Evolutionary conservation across 495 filamentous ascomycete genomes (phyloP), one percentile per base, ranked within the genome.

Genomic region (Podospora anserina): DNA sequence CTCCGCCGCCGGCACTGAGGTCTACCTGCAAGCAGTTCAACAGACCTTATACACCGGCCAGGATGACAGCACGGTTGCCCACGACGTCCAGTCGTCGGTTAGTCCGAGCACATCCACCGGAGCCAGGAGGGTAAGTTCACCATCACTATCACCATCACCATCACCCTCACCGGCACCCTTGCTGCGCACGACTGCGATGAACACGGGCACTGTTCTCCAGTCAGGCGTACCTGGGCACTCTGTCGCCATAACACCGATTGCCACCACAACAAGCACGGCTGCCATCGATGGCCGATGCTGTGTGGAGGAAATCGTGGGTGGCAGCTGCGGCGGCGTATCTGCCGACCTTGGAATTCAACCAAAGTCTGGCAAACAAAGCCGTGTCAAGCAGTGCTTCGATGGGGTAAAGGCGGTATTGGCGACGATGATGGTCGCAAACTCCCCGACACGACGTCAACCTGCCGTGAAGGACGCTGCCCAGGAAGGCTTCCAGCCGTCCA

Each of bases 371-470:
- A 59, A 23, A 54, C 64, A 57, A 28, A 58, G 53, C 49, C 18
- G 6, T 57, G 23, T 61, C 54, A 59, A 60, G 65, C 59, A 59
- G 39, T 65, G 32, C 49, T 49, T 11, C 28, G 58, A 28, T 32
- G 64, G 64, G 59, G 60, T 66, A 39, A 65, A 32, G 34, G 69
- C 68, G 28, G 27, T 23, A 4, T 26, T 70, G 65, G 57, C 69
- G 55, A 68, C 68, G 53, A 64, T 63, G 9, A 27, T 66, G 59
- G 13, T 64, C 71, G 67, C 72, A 65, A 73, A 70, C 63, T 64
- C 69, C 70, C 75, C 73, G 64, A 69, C 70, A 28, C 71, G 70
- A 68, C 69, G 66, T 39, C 62, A 54, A 64, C 18, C 63, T 20
- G 66, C 64, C 61, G 72, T 61, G 18, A 59, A 65, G 30, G 64